phyloP scores from a whole-genome alignment of 2,329 filamentous ascomycete genomes.

The Cordyceps tenuipes region DNA sequence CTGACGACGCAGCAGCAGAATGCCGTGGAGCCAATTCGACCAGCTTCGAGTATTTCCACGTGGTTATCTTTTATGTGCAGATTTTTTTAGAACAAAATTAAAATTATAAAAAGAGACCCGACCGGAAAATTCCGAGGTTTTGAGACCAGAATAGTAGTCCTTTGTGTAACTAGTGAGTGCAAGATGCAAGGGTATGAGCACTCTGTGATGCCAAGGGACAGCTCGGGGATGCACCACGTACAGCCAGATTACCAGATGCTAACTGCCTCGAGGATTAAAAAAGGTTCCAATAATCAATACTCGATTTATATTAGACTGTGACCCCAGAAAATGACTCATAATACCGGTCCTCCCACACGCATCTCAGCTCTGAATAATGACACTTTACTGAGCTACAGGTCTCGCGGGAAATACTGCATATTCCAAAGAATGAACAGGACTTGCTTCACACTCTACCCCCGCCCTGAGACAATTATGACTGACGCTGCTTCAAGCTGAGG shows the following conservation, averaged over 20 bases:
- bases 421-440: neutral
- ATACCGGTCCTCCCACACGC: neutral
- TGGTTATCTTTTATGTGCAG: neutral
- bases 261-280: no score
- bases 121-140: neutral
- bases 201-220: no score
- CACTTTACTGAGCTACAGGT: neutral
- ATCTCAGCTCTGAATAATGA: neutral
- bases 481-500: neutral
- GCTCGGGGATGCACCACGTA: no score
- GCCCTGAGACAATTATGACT: neutral
- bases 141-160: neutral
- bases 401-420: neutral
- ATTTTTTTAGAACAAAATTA: no score
- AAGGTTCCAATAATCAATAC: no score
- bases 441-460: neutral
- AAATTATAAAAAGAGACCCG: neutral
- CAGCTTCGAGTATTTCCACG: neutral
- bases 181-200: neutral
- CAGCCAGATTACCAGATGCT: no score
- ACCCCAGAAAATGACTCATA: neutral
- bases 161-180: no score
- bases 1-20: neutral
- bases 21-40: neutral
- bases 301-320: neutral